Percentiles rank a stretch among this genome's conserved stretches.
phyloP scores from a whole-genome alignment of 1,139 yeast genomes.

The Pichia norvegensis region DNA sequence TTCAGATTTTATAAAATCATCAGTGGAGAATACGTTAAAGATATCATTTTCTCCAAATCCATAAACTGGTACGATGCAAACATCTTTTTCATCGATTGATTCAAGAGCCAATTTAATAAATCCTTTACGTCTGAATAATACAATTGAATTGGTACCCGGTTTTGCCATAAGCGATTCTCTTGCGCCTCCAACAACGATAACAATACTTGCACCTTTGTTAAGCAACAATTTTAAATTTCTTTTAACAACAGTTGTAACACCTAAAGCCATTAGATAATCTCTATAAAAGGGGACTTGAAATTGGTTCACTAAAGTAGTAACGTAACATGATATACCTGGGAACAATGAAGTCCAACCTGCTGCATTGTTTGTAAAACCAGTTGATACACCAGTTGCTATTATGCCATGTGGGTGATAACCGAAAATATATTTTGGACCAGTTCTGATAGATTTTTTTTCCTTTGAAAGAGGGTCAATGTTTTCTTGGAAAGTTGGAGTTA shows the following conservation, averaged over 20 bases:
- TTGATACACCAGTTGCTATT: slow-evolving; percentile 87
- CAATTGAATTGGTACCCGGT: slow-evolving; percentile 54
- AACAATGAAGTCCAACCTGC: slow-evolving; percentile 33
- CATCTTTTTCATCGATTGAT: slow-evolving; percentile 43
- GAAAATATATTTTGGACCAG: slow-evolving; percentile 77
- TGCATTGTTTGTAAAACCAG: slow-evolving; percentile 48
- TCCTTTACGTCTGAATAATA: slow-evolving; percentile 74
- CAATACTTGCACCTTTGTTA: slow-evolving; percentile 62
- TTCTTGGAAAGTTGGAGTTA: slow-evolving; percentile 65
- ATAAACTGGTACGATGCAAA: slow-evolving; percentile 75
- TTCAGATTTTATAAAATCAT: slow-evolving; percentile 1
- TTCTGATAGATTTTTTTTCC: not conserved
- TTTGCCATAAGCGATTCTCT: slow-evolving; percentile 74
- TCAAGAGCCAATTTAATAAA: slow-evolving; percentile 82
- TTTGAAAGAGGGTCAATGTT: not conserved
- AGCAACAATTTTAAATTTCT: slow-evolving; percentile 62
- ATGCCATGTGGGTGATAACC: slow-evolving; percentile 98
- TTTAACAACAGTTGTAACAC: slow-evolving; percentile 80
- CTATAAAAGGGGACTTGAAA: slow-evolving; percentile 83
- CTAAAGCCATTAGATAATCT: slow-evolving; percentile 74
- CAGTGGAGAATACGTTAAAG: slow-evolving; percentile 25
- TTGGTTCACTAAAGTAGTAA: slow-evolving; percentile 76
- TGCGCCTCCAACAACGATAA: slow-evolving; percentile 94
- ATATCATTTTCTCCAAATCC: slow-evolving; percentile 77
- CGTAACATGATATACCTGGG: slow-evolving; percentile 75